These are phyloP conservation scores for Wickerhamiella sorbophila DNA, from an alignment of 805 yeast species.

Conservation along the genomic window DNA sequence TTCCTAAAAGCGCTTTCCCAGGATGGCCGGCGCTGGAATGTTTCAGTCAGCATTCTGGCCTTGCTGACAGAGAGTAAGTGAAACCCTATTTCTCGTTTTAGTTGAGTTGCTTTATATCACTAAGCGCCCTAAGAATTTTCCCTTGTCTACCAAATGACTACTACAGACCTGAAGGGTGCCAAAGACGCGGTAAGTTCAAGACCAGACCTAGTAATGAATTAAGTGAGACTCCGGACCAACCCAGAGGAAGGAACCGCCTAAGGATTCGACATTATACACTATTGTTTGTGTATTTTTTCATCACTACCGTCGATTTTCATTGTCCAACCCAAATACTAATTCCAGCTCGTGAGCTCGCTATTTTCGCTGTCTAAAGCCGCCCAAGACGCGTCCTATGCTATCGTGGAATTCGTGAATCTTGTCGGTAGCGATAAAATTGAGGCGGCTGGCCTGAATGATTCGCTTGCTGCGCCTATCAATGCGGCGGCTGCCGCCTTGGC, in stretches of 20 bases:
- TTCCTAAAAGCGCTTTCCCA: too few species aligned
- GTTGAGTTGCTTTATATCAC: neutral
- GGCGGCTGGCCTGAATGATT: neutral
- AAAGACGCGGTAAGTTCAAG: neutral
- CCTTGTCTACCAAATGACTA: neutral
- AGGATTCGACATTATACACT: too few species aligned
- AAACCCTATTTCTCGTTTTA: neutral
- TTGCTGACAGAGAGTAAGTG: neutral
- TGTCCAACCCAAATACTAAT: too few species aligned
- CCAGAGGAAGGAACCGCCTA: too few species aligned
- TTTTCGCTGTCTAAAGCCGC: conserved; percentile 81
- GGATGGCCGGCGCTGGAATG: neutral
- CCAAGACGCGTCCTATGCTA: conserved; percentile 65
- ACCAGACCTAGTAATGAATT: too few species aligned
- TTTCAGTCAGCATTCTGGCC: neutral
- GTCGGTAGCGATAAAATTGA: neutral
- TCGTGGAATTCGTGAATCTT: conserved; percentile 40
- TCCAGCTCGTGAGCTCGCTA: conserved; percentile 63
- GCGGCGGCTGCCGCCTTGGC: neutral
- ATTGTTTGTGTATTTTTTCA: too few species aligned
- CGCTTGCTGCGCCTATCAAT: neutral
- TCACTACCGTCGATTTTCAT: too few species aligned
- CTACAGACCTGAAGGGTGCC: neutral
- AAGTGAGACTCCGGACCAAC: too few species aligned
- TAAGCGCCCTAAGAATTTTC: neutral